Evolutionary conservation across 768 basidiomycete genomes (phyloP).

Genomic region (Lactifluus hygrophoroides): DNA sequence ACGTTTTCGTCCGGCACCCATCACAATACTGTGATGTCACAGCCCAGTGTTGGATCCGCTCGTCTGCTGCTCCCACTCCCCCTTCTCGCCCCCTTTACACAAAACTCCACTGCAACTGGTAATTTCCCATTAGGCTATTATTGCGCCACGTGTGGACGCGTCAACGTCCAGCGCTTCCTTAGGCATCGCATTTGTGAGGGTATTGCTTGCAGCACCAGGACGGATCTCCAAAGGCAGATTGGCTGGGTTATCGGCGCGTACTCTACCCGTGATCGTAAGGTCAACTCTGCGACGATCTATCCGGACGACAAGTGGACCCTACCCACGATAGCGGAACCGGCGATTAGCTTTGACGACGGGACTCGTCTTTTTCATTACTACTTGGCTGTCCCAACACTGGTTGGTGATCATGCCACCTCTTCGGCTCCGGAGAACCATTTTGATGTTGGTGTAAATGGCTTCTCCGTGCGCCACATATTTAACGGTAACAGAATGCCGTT

Average conservation of each 20-base stretch:
- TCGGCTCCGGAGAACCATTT: not conserved
- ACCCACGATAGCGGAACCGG: not conserved
- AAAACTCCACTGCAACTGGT: conserved; percentile 8
- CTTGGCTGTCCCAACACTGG: not conserved
- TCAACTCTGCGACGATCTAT: conserved; percentile 6
- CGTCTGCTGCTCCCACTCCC: conserved; percentile 11
- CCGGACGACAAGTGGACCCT: conserved; percentile 12
- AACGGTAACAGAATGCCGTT: conserved; percentile 7
- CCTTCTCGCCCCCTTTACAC: conserved; percentile 19
- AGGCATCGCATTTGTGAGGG: conserved; percentile 15
- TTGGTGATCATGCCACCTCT: not conserved
- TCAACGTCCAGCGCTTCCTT: conserved; percentile 18
- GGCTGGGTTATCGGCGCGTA: conserved; percentile 13
- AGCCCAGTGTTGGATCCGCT: not conserved
- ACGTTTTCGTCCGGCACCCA: not conserved
- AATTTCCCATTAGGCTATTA: conserved; percentile 15
- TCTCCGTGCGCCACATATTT: conserved; percentile 16
- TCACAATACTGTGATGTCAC: not conserved
- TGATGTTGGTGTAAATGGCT: not conserved
- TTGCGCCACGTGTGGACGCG: conserved; percentile 14
- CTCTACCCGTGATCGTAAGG: conserved; percentile 9
- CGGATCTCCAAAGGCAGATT: not conserved
- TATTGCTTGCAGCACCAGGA: not conserved
- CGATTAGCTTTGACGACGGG: conserved; percentile 2
- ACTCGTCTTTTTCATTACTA: conserved; percentile 8